Base-by-base conservation (phyloP, 75 land plant genomes). In the Sequoia sempervirens region DNA sequence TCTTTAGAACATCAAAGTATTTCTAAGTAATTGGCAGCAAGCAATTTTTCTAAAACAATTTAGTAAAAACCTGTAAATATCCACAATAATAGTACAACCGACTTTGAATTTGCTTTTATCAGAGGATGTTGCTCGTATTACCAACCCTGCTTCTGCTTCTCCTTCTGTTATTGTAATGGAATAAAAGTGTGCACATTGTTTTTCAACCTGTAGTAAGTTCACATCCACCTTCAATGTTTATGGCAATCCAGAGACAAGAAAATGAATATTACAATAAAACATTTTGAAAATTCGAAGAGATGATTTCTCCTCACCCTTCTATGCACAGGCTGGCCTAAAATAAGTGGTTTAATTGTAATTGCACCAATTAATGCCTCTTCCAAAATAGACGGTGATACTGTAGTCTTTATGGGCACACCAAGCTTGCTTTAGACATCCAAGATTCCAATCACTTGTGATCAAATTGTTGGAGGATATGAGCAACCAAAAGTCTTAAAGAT, bases 331-430 rank as follows among this genome's bases (percentile, higher is more conserved):
- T 90, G 90, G 1, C 93, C 94, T 80, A 95, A 74, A 14, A 75
- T 84, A 78, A 95, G 91, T 75, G 91, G 94, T 69, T 80, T 84
- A 82, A 90, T 80, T 20, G 84, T 85, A 13, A 95, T 92, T 46
- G 87, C 28, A 13, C 97, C 97, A 92, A 88, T 92, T 6, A 93
- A 87, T 36, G 97, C 97, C 82, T 95, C 95, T 85, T 95, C 97
- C 90, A 95, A 90, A 18, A 95, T 86, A 50, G 87, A 89, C 28
- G 97, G 90, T 18, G 97, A 90, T 78, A 95, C 93, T n/a, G 93
- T 90, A 14, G 97, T 95, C 82, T 93, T 95, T 58, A 95, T 95
- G 81, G 91, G 95, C 53, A 95, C 97, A 50, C 97, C 97, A 84
- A 95, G 94, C 82, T 95, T 95, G 52, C 70, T 82, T 74, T 69